Evolutionary conservation across 306 rosid species (phyloP), one percentile per base, ranked within the genome.

Genomic region (Medicago ruthenica): DNA sequence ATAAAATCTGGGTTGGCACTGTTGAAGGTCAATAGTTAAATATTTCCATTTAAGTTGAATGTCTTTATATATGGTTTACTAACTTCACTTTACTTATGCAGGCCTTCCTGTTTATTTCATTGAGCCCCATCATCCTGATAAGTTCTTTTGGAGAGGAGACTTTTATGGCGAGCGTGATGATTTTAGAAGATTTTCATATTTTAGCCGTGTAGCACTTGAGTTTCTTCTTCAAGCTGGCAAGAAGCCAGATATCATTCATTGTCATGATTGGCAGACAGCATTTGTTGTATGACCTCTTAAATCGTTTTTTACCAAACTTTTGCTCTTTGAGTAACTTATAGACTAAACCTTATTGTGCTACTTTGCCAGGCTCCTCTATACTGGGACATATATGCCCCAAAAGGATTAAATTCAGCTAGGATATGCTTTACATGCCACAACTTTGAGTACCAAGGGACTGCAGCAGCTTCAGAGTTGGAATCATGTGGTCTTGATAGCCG

Each of bases 251-350:
- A 92, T 95, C 83, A 92, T 95, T 62, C 99, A 92, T 83, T 95
- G 99, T 79, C 99, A 95, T 83, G 99, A 95, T 85, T 95, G 99
- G 99, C 99, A 95, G 87, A 95, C 97, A 55, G 93, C 99, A 83
- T 95, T 95, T 73, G 82, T 95, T 77, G 99, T 95, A 95, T 48
- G 97, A 14, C 40, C 83, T 44, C 8, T 76, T 75, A 74, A 74
- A 50, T 31, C 59, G 70, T 75, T 73, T 61, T 61, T 8, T 15
- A 48, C 48, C 79, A 72, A 16, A 50, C 24, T 54, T 45, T 15
- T 75, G 48, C 71, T 79, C 73, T 42, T 20, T 71, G 34, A 66
- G 70, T 51, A 63, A 60, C 71, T 73, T 74, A 24, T 3, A 15
- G 63, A 22, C 63, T 74, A 55, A 60, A 60, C 55, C 10, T 61